phyloP scores from a whole-genome alignment of 2,329 filamentous ascomycete species.

The Colletotrichum acutatum region DNA sequence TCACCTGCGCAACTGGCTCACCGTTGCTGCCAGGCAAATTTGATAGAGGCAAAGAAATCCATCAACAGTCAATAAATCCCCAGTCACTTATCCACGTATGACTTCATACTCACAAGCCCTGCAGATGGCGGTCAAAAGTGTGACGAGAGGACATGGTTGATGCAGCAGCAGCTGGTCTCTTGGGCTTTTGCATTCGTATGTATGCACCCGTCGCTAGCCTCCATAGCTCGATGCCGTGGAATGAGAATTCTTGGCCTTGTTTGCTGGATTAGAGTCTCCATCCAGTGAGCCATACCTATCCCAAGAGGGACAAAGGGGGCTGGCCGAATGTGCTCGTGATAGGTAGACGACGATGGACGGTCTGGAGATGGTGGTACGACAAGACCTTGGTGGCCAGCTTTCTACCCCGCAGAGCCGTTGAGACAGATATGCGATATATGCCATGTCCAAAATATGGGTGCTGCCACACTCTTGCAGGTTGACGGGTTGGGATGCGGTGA shows the following conservation, averaged over 20 bases:
- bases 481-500: constrained; percentile 10
- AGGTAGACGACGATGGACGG: not conserved
- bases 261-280: constrained; percentile 9
- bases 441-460: not conserved
- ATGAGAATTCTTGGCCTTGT: constrained; percentile 28
- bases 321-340: constrained; percentile 16
- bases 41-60: constrained; percentile 2
- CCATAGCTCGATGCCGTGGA: constrained; percentile 29
- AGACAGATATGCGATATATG: constrained; percentile 20
- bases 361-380: constrained; percentile 25
- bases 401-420: constrained; percentile 30
- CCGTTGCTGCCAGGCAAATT: constrained; percentile 14
- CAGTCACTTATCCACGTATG: constrained; percentile 22
- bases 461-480: constrained; percentile 9
- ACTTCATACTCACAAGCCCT: constrained; percentile 27
- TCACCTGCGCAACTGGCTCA: constrained; percentile 30
- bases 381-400: constrained; percentile 11
- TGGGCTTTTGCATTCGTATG: constrained; percentile 29
- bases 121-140: constrained; percentile 35
- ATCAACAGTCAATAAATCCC: not conserved
- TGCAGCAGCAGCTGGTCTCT: constrained; percentile 27
- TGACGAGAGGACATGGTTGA: constrained; percentile 35
- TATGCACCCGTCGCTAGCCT: constrained; percentile 29
- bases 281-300: constrained; percentile 1
- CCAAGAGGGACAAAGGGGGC: constrained; percentile 8